Evolutionary conservation across 768 basidiomycete species (phyloP), one percentile per base, ranked within the genome.

Genomic region (Lentinula aciculospora): DNA sequence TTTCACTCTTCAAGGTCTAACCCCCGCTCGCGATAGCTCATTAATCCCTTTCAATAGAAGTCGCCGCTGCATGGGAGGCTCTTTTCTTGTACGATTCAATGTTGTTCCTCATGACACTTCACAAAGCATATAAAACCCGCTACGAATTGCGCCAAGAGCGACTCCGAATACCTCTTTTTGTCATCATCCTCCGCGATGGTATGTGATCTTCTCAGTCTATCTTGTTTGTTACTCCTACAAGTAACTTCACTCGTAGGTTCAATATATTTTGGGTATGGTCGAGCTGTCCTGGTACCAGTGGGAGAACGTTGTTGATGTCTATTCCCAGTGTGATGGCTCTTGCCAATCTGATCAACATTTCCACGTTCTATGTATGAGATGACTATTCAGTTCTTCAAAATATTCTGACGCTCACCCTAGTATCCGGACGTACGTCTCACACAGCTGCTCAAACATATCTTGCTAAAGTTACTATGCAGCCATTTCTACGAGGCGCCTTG

Each of bases 31-130:
- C 36, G 23, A 39, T 23, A 15, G 19, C 31, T 23, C 19, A 21
- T 31, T 23, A 4, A 12, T 28, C 49, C 34, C 32, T 1, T 37
- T 4, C 21, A 27, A 31, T 28, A 57, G 56, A 48, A 45, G 56
- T 58, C 34, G 57, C 57, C n/a, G 57, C 57, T 31, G 57, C 57
- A 3, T 58, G 57, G 57, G 57, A 58, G 34, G 49, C 57, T 4
- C 36, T 58, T 7, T 53, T 58, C 49, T 23, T 53, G 34, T 58
- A 51, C 29, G 57, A 58, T 25, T 51, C 49, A 17, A 32, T 58
- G 39, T n/a, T 58, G 10, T 58, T 58, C 29, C 17, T 50, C 13
- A 50, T 58, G 57, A 58, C 57, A 3, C 49, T 58, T 36, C 37
- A n/a, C 31, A 48, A 36, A 28, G 56, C 56, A 8, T 48, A 57